phyloP scores from a whole-genome alignment of 306 rosid species.

The Clitoria ternatea region DNA sequence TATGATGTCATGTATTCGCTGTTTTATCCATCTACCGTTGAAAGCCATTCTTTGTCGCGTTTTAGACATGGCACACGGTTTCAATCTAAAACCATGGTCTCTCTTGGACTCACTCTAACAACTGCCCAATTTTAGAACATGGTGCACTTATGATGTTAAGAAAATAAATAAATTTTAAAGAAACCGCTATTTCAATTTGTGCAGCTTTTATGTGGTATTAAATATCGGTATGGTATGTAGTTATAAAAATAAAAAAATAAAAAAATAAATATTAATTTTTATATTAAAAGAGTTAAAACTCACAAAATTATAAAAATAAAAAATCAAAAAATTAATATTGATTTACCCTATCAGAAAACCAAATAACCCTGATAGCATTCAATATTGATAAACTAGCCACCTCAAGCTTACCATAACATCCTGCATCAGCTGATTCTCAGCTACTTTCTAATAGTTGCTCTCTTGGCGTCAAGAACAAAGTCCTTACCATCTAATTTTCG shows the following conservation, averaged over 20 bases:
- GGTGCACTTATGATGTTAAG: neutral
- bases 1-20: neutral
- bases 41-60: neutral
- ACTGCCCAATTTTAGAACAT: neutral
- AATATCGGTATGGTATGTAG: no score
- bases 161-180: no score
- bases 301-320: no score
- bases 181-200: neutral
- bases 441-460: neutral
- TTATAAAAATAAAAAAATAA: no score
- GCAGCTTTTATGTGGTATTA: neutral
- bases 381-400: neutral
- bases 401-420: neutral
- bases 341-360: no score
- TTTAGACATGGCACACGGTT: constrained; percentile 8
- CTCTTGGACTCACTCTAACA: constrained; percentile 6
- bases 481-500: neutral
- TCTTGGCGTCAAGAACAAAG: neutral
- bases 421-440: neutral
- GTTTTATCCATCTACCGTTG: neutral
- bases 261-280: no score
- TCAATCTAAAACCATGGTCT: neutral
- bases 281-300: no score
- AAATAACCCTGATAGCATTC: no score
- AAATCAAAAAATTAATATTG: no score